These are phyloP conservation scores for Xylariaceae sp. DNA, from an alignment of 2,329 filamentous ascomycete genomes.

Conservation along the genomic window DNA sequence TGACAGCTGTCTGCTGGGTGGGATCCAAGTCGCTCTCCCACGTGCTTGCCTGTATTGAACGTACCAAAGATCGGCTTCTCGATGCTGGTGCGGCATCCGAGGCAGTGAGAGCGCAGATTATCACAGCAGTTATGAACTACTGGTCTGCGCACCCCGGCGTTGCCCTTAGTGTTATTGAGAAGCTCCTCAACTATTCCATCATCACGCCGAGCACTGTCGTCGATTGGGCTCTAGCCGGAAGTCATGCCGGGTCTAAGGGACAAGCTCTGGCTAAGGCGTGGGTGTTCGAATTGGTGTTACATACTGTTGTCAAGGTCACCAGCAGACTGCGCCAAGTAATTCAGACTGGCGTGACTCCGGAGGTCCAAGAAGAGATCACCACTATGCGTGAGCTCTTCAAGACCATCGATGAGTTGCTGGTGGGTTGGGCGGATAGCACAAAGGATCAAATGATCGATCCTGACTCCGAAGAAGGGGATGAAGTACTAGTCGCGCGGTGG, in stretches of 20 bases:
- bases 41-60: constrained; percentile 90
- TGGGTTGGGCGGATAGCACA: constrained; percentile 64
- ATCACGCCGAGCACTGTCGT: constrained; percentile 79
- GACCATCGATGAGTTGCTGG: constrained; percentile 71
- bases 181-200: constrained; percentile 95
- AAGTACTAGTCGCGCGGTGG: constrained; percentile 66
- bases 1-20: constrained; percentile 88
- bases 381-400: constrained; percentile 76
- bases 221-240: constrained; percentile 72
- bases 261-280: constrained; percentile 66
- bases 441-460: constrained; percentile 71
- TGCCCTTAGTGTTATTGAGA: constrained; percentile 89
- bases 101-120: constrained; percentile 77
- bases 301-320: constrained; percentile 86
- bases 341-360: constrained; percentile 50
- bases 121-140: constrained; percentile 83
- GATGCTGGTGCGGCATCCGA: constrained; percentile 71
- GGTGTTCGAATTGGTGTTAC: constrained; percentile 84
- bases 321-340: constrained; percentile 79
- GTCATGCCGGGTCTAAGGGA: constrained; percentile 52
- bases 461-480: constrained; percentile 51
- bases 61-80: constrained; percentile 82
- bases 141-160: constrained; percentile 91
- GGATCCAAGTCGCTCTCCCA: constrained; percentile 95
- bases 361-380: constrained; percentile 57